Evolutionary conservation across 495 filamentous ascomycete genomes (phyloP), one percentile per base, ranked within the genome.

Genomic region (Emericellopsis terricola): DNA sequence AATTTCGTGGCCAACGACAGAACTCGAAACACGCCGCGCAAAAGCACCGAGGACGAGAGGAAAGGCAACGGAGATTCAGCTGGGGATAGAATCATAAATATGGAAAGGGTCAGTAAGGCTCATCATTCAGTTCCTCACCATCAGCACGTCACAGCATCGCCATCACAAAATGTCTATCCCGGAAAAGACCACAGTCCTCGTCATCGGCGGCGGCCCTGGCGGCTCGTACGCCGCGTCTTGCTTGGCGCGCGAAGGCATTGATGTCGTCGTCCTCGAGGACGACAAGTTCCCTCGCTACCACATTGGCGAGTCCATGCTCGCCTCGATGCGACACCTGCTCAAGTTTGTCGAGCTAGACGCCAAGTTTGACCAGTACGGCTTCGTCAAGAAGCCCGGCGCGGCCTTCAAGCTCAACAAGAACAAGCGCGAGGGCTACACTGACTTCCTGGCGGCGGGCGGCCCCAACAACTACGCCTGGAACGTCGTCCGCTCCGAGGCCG

Each of bases 401-500:
- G 47, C 51, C 4, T 68, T 68, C 47, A 60, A 56, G 33, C 34
- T 65, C 8, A 63, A 62, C 36, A 29, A 11, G 0, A 36, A 35
- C 14, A 53, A 49, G 43, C 54, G 38, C 1, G 57, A 47, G 28
- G 49, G 29, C 18, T 32, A 54, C 34, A 71, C 66, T 14, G 56
- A 71, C 37, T 71, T 68, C 39, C 2, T 61, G 8, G 60, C 57
- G 4, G 46, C 50, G 7, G 46, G 47, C 14, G 65, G 67, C 4
- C 51, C 53, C 17, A 41, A 53, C 3, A 48, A 43, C 19, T 57
- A 64, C 29, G 37, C 63, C 0, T 72, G 62, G 60, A 72, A 69
- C 32, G 58, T 69, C 0, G 44, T 67, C 20, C 65, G 68, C 2
- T 63, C 68, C 24, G 65, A 70, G 36, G 38, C 56, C 10, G 66